Evolutionary conservation across 2,329 filamentous ascomycete species (phyloP).

Genomic region (Escovopsis sp.): DNA sequence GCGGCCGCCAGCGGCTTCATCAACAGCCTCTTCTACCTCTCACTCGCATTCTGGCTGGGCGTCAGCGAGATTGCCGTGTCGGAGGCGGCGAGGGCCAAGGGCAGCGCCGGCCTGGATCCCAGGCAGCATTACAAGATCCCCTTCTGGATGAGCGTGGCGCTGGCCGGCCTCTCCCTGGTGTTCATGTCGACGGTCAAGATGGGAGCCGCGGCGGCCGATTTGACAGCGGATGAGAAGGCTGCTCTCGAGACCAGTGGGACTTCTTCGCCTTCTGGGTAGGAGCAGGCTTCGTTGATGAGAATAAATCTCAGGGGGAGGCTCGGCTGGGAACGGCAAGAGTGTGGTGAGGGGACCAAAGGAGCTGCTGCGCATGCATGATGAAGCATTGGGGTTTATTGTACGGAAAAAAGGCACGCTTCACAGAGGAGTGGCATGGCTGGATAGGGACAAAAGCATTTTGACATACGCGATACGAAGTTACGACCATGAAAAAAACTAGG

Average conservation of each 20-base stretch:
- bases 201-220: constrained; percentile 36
- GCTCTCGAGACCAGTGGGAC: constrained; percentile 9
- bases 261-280: neutral
- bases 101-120: constrained; percentile 20
- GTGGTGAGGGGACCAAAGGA: too few species aligned
- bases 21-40: constrained; percentile 56
- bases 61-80: constrained; percentile 51
- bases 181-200: constrained; percentile 44
- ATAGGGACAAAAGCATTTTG: too few species aligned
- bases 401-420: too few species aligned
- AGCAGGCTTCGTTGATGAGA: neutral
- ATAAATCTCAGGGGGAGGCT: too few species aligned
- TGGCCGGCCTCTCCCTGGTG: constrained; percentile 34
- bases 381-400: too few species aligned
- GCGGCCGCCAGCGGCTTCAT: constrained; percentile 58
- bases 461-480: too few species aligned
- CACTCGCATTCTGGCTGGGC: constrained; percentile 57
- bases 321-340: too few species aligned
- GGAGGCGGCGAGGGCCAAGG: constrained; percentile 22
- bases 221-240: constrained; percentile 42
- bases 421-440: too few species aligned
- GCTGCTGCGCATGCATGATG: too few species aligned
- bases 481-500: too few species aligned
- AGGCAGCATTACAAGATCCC: constrained; percentile 45
- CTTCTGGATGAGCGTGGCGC: constrained; percentile 51